These are phyloP conservation scores for Saccharomyces pastorianus DNA, from an alignment of 1,139 yeast genomes.

Conservation along the genomic window DNA sequence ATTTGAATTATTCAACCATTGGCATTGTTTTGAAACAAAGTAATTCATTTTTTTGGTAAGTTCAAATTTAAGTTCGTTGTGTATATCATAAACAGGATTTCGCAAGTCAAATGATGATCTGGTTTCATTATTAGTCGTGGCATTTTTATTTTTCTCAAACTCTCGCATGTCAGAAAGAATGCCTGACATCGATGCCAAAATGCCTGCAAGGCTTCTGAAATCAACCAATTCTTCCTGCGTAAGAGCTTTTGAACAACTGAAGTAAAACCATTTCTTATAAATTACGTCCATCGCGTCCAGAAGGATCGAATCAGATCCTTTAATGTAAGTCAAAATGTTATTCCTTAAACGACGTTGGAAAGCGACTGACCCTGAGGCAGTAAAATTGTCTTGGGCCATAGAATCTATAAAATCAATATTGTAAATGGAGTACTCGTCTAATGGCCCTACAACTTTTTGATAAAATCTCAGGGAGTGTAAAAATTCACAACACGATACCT, in stretches of 20 bases:
- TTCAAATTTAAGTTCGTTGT: neutral
- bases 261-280: conserved; percentile 44
- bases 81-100: conserved; percentile 19
- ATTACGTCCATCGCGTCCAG: conserved; percentile 56
- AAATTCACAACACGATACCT: conserved; percentile 16
- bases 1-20: no score
- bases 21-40: no score
- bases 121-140: conserved; percentile 12
- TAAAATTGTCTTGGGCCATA: conserved; percentile 49
- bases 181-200: conserved; percentile 53
- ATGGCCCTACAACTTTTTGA: conserved; percentile 14
- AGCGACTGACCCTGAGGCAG: conserved; percentile 74
- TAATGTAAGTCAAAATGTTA: conserved; percentile 44
- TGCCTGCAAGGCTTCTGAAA: conserved; percentile 54
- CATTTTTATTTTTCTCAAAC: conserved; percentile 14
- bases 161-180: conserved; percentile 38
- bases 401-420: conserved; percentile 43
- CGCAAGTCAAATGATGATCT: neutral
- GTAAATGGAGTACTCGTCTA: conserved; percentile 21
- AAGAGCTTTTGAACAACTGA: conserved; percentile 8
- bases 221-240: conserved; percentile 32
- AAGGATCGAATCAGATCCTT: conserved; percentile 52
- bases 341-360: conserved; percentile 59
- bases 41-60: no score
- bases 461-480: conserved; percentile 16